Evolutionary conservation across 2,329 filamentous ascomycete species (phyloP).

Genomic region (Trichoderma sp.): DNA sequence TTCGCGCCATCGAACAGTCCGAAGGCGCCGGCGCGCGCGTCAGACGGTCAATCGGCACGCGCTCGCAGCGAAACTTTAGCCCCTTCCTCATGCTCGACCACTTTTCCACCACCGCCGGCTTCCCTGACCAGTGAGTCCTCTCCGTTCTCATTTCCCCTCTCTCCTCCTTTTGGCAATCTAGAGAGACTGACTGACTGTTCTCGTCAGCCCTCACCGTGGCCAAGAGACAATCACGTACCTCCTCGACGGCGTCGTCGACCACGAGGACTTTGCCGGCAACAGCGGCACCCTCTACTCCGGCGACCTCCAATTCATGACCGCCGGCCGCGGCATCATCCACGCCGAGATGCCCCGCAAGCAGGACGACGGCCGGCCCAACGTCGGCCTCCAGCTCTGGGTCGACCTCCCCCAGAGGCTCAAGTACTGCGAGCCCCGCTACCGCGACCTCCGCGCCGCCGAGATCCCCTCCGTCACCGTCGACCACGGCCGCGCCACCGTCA

Average conservation of each 20-base stretch:
- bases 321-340: slow-evolving; percentile 86
- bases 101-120: slow-evolving; percentile 77
- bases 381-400: slow-evolving; percentile 94
- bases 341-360: slow-evolving; percentile 90
- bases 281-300: slow-evolving; percentile 78
- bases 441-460: slow-evolving; percentile 74
- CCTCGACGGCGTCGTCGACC: slow-evolving; percentile 79
- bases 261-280: slow-evolving; percentile 88
- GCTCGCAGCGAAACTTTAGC: slow-evolving; percentile 77
- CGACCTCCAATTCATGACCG: slow-evolving; percentile 98
- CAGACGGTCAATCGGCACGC: slow-evolving; percentile 81
- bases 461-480: slow-evolving; percentile 73
- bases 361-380: slow-evolving; percentile 69
- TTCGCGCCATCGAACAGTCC: slow-evolving; percentile 78
- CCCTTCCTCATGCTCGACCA: slow-evolving; percentile 97
- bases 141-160: not conserved
- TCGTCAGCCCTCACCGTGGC: slow-evolving; percentile 59
- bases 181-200: not conserved
- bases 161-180: not conserved
- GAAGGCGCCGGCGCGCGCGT: slow-evolving; percentile 88
- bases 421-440: slow-evolving; percentile 85
- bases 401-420: slow-evolving; percentile 82
- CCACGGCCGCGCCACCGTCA: slow-evolving; percentile 71
- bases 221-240: slow-evolving; percentile 90
- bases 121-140: slow-evolving; percentile 68